Evolutionary conservation across 179 eudicot genomes (phyloP), one percentile per base, ranked within the genome.

Genomic region (Patellifolia procumbens): DNA sequence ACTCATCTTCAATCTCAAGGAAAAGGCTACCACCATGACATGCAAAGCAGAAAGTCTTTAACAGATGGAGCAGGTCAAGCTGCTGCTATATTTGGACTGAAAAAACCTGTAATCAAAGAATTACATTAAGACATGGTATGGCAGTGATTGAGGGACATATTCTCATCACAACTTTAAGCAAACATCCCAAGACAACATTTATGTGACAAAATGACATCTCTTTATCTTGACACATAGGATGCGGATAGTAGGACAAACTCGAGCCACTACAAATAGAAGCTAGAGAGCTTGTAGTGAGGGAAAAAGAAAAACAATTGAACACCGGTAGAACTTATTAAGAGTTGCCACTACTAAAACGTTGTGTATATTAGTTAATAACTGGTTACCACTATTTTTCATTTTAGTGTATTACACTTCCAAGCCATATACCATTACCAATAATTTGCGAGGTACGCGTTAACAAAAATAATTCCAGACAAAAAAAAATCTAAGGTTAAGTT

Each of bases 21-120:
- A 55, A 52, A 75, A 69, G 72, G 32, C 26, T 37, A 39, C 77
- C 13, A 22, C 60, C 1, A 46, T 28, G 39, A 77, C 51, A 77
- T 15, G 42, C 37, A 24, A 60, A 70, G 60, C 15, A n/a, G n/a
- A 11, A 46, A 22, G 31, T 3, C 28, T 37, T 49, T 4, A 48
- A 34, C 13, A n/a, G 9, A 43, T n/a, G 15, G 24, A 66, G 68
- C 29, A 9, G 63, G 20, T 22, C 24, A 35, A 59, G 52, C 31
- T n/a, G 7, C 45, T 29, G 31, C 11, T 42, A 77, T 49, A 59
- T n/a, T n/a, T 56, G 45, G 65, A 53, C 70, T 46, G 29, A 28
- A 53, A 11, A 3, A 32, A 22, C 74, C 75, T 77, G 75, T 20
- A 59, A 59, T 32, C 9, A 51, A 69, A 43, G 51, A 45, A 49